phyloP scores from a whole-genome alignment of 1,284 basidiomycete genomes.

The Ustilago xerochloae region DNA sequence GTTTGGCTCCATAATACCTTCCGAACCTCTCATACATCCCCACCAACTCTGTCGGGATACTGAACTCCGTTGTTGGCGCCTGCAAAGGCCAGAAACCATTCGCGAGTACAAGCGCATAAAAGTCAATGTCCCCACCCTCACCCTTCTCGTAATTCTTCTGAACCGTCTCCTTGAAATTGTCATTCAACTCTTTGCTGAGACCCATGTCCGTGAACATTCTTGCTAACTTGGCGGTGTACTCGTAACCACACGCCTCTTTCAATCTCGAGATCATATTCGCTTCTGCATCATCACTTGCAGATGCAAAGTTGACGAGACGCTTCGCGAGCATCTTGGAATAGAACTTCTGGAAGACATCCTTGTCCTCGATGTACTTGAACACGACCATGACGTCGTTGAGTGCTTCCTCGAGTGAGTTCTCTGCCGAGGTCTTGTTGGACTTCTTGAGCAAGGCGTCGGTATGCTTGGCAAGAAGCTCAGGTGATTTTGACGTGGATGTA shows the following conservation, averaged over 20 bases:
- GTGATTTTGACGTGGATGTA: constrained; percentile 75
- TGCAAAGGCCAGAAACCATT: constrained; percentile 96
- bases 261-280: constrained; percentile 98
- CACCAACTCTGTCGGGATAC: constrained; percentile 86
- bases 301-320: constrained; percentile 90
- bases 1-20: constrained; percentile 92
- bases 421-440: constrained; percentile 91
- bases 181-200: constrained; percentile 93
- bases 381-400: constrained; percentile 94
- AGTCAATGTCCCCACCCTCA: constrained; percentile 76
- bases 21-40: constrained; percentile 91
- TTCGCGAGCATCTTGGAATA: constrained; percentile 96
- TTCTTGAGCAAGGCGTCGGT: constrained; percentile 90
- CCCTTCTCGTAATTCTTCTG: constrained; percentile 75
- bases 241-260: constrained; percentile 98
- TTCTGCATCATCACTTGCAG: constrained; percentile 96
- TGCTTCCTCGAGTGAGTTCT: constrained; percentile 87
- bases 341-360: constrained; percentile 99
- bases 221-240: constrained; percentile 97
- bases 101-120: constrained; percentile 91
- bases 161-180: constrained; percentile 96
- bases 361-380: constrained; percentile 99
- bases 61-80: constrained; percentile 84
- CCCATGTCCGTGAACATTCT: constrained; percentile 99
- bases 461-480: constrained; percentile 93